phyloP scores from a whole-genome alignment of 129 eudicot species.

The Oenanthe sinensis region DNA sequence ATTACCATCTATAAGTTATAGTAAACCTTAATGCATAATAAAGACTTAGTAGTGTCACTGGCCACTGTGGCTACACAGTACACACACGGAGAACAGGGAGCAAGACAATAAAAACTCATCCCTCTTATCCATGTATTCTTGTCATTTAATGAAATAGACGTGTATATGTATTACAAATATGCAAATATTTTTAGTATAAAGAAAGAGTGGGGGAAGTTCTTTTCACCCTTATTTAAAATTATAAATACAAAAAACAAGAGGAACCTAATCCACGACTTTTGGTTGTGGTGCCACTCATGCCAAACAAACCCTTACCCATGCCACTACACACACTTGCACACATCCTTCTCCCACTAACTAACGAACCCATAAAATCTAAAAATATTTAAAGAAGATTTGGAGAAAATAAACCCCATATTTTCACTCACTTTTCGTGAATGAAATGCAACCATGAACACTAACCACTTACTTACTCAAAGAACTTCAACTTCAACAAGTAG shows the following conservation, averaged over 20 bases:
- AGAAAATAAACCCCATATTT: slow-evolving; percentile 23
- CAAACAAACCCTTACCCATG: slow-evolving; percentile 22
- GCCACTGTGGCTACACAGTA: not conserved
- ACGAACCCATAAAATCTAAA: not conserved
- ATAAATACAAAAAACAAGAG: slow-evolving; percentile 4
- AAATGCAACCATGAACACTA: slow-evolving; percentile 68
- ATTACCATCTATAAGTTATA: too few species aligned
- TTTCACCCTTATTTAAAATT: slow-evolving; percentile 17
- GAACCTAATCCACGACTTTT: slow-evolving; percentile 61
- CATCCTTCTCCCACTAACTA: slow-evolving; percentile 22
- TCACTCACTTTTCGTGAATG: slow-evolving; percentile 81
- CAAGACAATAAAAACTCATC: slow-evolving; percentile 39
- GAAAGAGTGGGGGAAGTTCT: not conserved
- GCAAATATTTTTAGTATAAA: not conserved
- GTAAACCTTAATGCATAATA: not conserved
- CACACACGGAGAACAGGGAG: slow-evolving; percentile 2
- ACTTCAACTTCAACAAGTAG: slow-evolving; percentile 25
- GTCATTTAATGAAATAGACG: slow-evolving; percentile 30
- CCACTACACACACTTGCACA: slow-evolving; percentile 15
- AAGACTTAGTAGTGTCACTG: not conserved
- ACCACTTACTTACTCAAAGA: slow-evolving; percentile 57
- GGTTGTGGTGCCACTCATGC: slow-evolving; percentile 38
- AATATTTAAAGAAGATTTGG: not conserved
- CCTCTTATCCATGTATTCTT: slow-evolving; percentile 42
- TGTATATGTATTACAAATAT: not conserved